These are phyloP conservation scores for Tylopilus subfusipes DNA, from an alignment of 768 basidiomycete genomes.

Conservation along the genomic window DNA sequence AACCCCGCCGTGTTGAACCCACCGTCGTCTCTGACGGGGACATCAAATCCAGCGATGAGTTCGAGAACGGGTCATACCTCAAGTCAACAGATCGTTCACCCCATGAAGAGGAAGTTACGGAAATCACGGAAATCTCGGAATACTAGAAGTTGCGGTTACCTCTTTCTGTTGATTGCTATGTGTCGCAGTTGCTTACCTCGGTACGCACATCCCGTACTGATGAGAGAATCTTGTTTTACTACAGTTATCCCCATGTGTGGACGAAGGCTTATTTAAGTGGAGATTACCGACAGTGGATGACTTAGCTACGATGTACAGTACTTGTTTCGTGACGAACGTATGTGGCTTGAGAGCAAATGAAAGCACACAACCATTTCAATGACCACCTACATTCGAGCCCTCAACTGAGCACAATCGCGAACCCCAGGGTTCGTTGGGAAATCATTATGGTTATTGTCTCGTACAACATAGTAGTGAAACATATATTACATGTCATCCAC, in stretches of 20 bases:
- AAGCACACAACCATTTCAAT: not conserved
- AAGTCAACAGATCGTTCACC: slow-evolving; percentile 25
- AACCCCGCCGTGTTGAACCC: slow-evolving; percentile 32
- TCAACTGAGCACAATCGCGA: not conserved
- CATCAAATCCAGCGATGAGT: slow-evolving; percentile 28
- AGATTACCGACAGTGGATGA: slow-evolving; percentile 5
- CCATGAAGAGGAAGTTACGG: slow-evolving; percentile 21
- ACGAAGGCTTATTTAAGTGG: slow-evolving; percentile 22
- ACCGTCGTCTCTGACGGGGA: slow-evolving; percentile 32
- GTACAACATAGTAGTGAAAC: not conserved
- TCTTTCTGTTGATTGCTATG: slow-evolving; percentile 1
- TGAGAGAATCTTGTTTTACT: slow-evolving; percentile 16
- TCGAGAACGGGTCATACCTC: slow-evolving; percentile 24
- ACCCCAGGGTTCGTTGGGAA: not conserved
- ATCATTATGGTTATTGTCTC: not conserved
- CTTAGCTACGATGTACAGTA: not conserved
- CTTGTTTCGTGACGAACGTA: slow-evolving; percentile 2
- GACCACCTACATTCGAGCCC: no score
- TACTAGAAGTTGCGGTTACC: slow-evolving; percentile 21
- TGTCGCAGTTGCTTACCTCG: slow-evolving; percentile 6
- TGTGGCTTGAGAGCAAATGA: not conserved
- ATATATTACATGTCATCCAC: slow-evolving; percentile 83
- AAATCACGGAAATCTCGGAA: slow-evolving; percentile 29
- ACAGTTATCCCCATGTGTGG: slow-evolving; percentile 11
- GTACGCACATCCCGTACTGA: slow-evolving; percentile 7